Evolutionary conservation across 257 asterid species (phyloP).

Genomic region (Fraxinus quadrangulata): DNA sequence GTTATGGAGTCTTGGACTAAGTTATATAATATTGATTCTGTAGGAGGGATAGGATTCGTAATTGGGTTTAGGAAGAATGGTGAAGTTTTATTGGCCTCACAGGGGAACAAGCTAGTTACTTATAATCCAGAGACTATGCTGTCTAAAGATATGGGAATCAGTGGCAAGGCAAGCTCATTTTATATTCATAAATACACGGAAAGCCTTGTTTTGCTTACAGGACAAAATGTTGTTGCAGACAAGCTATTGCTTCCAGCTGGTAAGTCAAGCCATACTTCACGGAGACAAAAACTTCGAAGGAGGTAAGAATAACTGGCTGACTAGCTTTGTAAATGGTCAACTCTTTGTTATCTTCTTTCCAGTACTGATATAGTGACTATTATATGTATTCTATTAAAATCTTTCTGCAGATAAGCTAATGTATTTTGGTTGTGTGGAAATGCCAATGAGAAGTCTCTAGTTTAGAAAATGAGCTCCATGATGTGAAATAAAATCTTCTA

Average conservation of each 20-base stretch:
- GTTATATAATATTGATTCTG: conserved; percentile 39
- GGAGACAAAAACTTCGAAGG: too few species aligned
- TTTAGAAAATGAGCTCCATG: too few species aligned
- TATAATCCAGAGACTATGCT: conserved; percentile 32
- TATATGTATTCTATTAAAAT: too few species aligned
- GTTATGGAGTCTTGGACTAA: conserved; percentile 54
- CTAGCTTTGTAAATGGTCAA: too few species aligned
- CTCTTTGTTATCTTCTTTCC: too few species aligned
- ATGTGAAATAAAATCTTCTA: too few species aligned
- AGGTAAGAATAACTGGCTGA: too few species aligned
- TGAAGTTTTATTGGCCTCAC: conserved; percentile 40
- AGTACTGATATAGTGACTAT: too few species aligned
- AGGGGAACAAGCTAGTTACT: conserved; percentile 29
- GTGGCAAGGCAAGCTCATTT: conserved; percentile 42
- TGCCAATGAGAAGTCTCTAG: too few species aligned
- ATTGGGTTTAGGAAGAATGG: conserved; percentile 48
- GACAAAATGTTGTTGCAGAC: conserved; percentile 10
- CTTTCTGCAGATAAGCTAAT: too few species aligned
- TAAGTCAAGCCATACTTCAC: not conserved
- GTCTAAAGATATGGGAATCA: conserved; percentile 36
- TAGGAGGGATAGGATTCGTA: conserved; percentile 30
- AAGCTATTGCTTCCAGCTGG: not conserved
- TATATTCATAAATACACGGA: conserved; percentile 41
- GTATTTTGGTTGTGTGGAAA: too few species aligned
- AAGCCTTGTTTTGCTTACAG: conserved; percentile 46